Conservation (phyloP, 192 early-diverging fungal genomes). For the Coemansia sp. region DNA sequence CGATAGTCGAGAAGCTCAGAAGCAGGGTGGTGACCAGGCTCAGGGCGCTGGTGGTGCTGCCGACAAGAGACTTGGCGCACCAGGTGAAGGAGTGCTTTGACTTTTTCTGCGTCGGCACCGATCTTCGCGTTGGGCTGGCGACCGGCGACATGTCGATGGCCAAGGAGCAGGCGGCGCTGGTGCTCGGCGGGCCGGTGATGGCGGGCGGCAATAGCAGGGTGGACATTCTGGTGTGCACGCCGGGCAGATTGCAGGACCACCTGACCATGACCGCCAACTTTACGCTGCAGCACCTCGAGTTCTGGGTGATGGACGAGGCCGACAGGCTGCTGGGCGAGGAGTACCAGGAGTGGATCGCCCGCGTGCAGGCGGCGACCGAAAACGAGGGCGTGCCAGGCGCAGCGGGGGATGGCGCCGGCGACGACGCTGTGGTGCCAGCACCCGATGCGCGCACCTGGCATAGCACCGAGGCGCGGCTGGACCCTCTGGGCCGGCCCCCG, state of each 20-base stretch:
- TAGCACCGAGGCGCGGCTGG: constrained; percentile 5
- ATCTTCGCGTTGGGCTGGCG: constrained; percentile 67
- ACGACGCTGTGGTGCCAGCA: neutral
- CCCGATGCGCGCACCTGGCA: constrained; percentile 23
- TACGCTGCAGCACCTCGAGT: constrained; percentile 87
- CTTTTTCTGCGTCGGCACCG: constrained; percentile 69
- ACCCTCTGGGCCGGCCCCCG: constrained; percentile 25
- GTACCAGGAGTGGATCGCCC: constrained; percentile 86
- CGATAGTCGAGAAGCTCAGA: constrained; percentile 81
- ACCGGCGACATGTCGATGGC: constrained; percentile 76
- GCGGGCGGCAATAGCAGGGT: constrained; percentile 64
- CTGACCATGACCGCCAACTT: constrained; percentile 79
- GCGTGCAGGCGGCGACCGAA: constrained; percentile 61
- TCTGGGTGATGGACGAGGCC: constrained; percentile 93
- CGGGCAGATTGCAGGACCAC: constrained; percentile 93
- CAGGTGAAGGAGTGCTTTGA: constrained; percentile 90
- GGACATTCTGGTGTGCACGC: constrained; percentile 91
- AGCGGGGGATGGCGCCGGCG: neutral
- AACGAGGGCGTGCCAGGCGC: neutral
- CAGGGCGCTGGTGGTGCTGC: constrained; percentile 85
- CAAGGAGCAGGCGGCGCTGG: constrained; percentile 61
- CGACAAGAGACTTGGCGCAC: constrained; percentile 85
- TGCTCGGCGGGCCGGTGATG: constrained; percentile 16
- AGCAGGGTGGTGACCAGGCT: constrained; percentile 72
- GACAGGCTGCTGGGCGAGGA: constrained; percentile 90